phyloP scores from a whole-genome alignment of 345 rosid species.

The Brassica juncea region DNA sequence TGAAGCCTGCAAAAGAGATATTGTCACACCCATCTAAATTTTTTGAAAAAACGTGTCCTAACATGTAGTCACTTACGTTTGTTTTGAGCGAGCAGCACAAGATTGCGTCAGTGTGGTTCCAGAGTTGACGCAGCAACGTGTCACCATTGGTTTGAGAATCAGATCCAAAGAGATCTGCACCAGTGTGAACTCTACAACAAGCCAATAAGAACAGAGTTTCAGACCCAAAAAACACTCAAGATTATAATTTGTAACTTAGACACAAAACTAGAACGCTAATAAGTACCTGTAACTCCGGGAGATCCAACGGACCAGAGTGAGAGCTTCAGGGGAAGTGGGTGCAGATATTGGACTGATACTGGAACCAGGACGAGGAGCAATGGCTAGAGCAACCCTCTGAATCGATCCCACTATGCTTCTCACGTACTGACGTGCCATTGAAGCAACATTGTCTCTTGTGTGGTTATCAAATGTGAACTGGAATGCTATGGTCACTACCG shows the following conservation, averaged over 20 bases:
- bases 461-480: slow-evolving; percentile 87
- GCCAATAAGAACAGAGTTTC: background rate
- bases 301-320: slow-evolving; percentile 84
- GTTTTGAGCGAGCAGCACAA: slow-evolving; percentile 92
- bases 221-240: background rate
- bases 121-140: slow-evolving; percentile 75
- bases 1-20: slow-evolving; percentile 53
- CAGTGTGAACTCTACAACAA: slow-evolving; percentile 61
- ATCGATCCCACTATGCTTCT: slow-evolving; percentile 87
- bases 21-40: background rate
- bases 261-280: background rate
- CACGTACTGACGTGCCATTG: slow-evolving; percentile 94
- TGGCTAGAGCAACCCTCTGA: slow-evolving; percentile 98
- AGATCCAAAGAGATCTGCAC: slow-evolving; percentile 59
- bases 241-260: background rate
- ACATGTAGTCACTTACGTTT: slow-evolving; percentile 54
- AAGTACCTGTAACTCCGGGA: slow-evolving; percentile 78
- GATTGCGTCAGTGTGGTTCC: slow-evolving; percentile 86
- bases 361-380: slow-evolving; percentile 65
- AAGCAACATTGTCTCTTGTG: slow-evolving; percentile 78
- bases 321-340: slow-evolving; percentile 92
- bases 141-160: slow-evolving; percentile 58
- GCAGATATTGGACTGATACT: slow-evolving; percentile 52
- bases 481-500: slow-evolving; percentile 91
- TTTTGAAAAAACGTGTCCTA: too few relatives aligned